Conservation (phyloP, 352 stramenopile species). For the Phytophthora cactorum region DNA sequence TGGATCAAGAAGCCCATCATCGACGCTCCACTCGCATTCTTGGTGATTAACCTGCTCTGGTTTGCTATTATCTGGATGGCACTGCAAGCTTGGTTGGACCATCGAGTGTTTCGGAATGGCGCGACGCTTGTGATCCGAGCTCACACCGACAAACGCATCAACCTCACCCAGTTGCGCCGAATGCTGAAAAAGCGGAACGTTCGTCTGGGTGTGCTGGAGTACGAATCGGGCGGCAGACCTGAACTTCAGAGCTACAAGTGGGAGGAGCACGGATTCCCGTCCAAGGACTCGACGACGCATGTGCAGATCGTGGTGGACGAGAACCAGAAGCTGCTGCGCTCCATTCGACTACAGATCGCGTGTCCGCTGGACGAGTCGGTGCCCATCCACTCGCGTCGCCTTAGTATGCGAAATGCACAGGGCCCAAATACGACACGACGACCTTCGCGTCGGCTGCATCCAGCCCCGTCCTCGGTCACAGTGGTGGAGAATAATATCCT, state of each 20-base stretch:
- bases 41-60: conserved; percentile 81
- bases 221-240: conserved; percentile 32
- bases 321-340: conserved; percentile 61
- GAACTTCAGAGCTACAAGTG: conserved; percentile 87
- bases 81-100: conserved; percentile 51
- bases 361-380: conserved; percentile 60
- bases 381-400: conserved; percentile 41
- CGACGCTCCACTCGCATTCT: conserved; percentile 65
- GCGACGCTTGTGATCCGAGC: conserved; percentile 92
- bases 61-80: conserved; percentile 70
- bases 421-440: conserved; percentile 2
- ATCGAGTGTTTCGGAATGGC: conserved; percentile 64
- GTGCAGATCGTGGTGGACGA: conserved; percentile 84
- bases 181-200: conserved; percentile 52
- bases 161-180: conserved; percentile 45
- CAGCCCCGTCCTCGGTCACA: conserved; percentile 45
- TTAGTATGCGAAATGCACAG: conserved; percentile 29
- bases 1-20: conserved; percentile 79
- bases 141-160: conserved; percentile 69
- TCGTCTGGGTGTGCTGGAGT: conserved; percentile 45
- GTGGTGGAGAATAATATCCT: conserved; percentile 68
- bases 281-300: conserved; percentile 76
- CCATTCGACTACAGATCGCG: conserved; percentile 68
- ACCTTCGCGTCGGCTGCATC: conserved; percentile 44
- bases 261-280: conserved; percentile 88